Evolutionary conservation across 208 protist genomes (phyloP).

Genomic region (Crithidia mellificae): DNA sequence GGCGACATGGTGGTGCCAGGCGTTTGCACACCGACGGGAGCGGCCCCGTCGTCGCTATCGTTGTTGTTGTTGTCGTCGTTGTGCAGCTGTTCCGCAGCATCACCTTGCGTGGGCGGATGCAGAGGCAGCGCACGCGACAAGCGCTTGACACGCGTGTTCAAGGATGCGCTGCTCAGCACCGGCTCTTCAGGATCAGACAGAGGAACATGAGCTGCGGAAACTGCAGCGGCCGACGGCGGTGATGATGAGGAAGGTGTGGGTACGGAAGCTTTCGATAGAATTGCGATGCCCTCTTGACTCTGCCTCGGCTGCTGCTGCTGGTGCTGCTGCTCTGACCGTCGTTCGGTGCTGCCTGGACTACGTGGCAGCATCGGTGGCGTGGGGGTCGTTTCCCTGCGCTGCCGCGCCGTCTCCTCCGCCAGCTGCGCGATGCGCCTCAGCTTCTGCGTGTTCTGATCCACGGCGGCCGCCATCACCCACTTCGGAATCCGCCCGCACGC

Average conservation of each 20-base stretch:
- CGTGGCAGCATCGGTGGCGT: background rate
- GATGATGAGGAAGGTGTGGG: too few species aligned
- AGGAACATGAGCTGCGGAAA: too few species aligned
- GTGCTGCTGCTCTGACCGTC: background rate
- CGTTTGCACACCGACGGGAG: background rate
- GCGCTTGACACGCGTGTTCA: background rate
- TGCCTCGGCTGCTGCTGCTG: background rate
- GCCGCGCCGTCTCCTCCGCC: background rate
- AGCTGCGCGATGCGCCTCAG: conserved; percentile 27
- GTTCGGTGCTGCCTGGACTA: background rate
- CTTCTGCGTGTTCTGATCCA: conserved; percentile 38
- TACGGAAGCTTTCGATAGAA: too few species aligned
- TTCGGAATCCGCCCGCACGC: conserved; percentile 48
- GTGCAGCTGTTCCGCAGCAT: background rate
- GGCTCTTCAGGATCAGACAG: background rate
- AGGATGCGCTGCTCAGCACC: background rate
- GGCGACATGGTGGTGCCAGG: conserved; percentile 13
- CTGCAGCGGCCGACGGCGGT: too few species aligned
- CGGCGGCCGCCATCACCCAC: conserved; percentile 39
- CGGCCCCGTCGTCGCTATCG: too few species aligned
- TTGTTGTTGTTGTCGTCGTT: too few species aligned
- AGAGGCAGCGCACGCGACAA: background rate
- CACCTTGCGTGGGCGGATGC: background rate
- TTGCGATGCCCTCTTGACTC: too few species aligned
- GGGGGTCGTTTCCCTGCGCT: background rate